phyloP scores from a whole-genome alignment of 2,329 filamentous ascomycete species.

The Aspergillus glaucus region DNA sequence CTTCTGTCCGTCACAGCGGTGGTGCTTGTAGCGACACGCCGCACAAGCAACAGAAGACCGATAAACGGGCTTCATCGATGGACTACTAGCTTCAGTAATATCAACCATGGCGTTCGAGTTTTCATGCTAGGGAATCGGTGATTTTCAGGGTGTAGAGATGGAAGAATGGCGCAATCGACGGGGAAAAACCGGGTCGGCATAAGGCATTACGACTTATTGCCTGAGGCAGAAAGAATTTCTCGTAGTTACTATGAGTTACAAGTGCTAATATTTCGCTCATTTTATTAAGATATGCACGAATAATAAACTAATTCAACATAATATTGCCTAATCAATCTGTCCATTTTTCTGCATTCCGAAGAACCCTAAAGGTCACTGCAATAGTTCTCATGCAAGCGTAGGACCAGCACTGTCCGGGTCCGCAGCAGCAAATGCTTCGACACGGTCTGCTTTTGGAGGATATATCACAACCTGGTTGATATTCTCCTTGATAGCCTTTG shows the following conservation, averaged over 20 bases:
- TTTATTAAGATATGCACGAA: no score
- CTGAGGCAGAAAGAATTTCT: no score
- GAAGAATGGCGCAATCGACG: no score
- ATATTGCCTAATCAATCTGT: no score
- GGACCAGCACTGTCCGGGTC: slow-evolving; percentile 10
- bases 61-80: background rate
- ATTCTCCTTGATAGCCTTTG: slow-evolving; percentile 28
- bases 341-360: no score
- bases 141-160: no score
- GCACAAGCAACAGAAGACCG: slow-evolving; percentile 13
- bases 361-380: no score
- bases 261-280: no score
- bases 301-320: no score
- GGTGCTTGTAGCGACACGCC: slow-evolving; percentile 29
- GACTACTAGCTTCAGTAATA: background rate
- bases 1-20: slow-evolving; percentile 41
- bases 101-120: background rate
- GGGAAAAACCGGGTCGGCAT: no score
- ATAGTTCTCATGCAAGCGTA: background rate
- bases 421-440: slow-evolving; percentile 18
- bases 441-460: slow-evolving; percentile 16
- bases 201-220: no score
- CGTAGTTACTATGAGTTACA: no score
- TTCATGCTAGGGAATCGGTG: background rate
- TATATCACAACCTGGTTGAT: slow-evolving; percentile 34